Percentiles rank a stretch among this genome's conserved stretches.
Conservation (phyloP, 2,329 filamentous ascomycete species). For the Fusarium guadeloupense region DNA sequence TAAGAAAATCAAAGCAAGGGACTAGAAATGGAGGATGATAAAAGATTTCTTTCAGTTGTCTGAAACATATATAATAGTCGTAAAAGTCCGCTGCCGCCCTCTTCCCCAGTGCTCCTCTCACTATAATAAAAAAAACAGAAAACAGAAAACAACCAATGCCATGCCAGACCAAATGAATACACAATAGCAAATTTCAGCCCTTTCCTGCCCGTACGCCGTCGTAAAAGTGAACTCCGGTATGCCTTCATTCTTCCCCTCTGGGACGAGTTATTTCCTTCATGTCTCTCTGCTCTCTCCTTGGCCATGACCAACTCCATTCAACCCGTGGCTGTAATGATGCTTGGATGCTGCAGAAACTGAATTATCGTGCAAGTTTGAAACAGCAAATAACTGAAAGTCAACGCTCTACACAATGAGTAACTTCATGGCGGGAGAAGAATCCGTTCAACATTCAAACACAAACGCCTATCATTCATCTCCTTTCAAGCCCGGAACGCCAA, state of each 20-base stretch:
- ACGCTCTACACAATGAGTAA: conserved; percentile 21
- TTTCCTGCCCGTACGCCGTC: conserved; percentile 37
- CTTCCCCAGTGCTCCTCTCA: conserved; percentile 18
- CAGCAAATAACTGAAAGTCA: conserved; percentile 19
- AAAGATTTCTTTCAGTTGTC: conserved; percentile 37
- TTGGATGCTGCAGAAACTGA: conserved; percentile 25
- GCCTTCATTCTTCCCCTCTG: conserved; percentile 16
- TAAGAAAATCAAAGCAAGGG: background rate
- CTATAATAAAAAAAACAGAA: conserved; percentile 27
- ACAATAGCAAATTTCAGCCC: conserved; percentile 32
- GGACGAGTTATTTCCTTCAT: conserved; percentile 18
- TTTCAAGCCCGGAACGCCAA: conserved; percentile 52
- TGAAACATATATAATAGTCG: conserved; percentile 36
- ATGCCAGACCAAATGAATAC: conserved; percentile 35
- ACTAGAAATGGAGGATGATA: conserved; percentile 15
- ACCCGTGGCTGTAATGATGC: conserved; percentile 26
- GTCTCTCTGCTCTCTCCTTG: conserved; percentile 11
- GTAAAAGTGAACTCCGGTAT: conserved; percentile 35
- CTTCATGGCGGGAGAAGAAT: conserved; percentile 30
- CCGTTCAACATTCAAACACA: conserved; percentile 38
- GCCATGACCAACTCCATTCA: conserved; percentile 27
- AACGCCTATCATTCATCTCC: conserved; percentile 30
- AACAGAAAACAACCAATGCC: conserved; percentile 21
- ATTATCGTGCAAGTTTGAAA: conserved; percentile 23
- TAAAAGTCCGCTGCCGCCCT: conserved; percentile 30